Percentiles rank a stretch among this genome's conserved stretches.
Evolutionary conservation across 2,329 filamentous ascomycete genomes (phyloP).

Genomic region (Drechslera avenae): DNA sequence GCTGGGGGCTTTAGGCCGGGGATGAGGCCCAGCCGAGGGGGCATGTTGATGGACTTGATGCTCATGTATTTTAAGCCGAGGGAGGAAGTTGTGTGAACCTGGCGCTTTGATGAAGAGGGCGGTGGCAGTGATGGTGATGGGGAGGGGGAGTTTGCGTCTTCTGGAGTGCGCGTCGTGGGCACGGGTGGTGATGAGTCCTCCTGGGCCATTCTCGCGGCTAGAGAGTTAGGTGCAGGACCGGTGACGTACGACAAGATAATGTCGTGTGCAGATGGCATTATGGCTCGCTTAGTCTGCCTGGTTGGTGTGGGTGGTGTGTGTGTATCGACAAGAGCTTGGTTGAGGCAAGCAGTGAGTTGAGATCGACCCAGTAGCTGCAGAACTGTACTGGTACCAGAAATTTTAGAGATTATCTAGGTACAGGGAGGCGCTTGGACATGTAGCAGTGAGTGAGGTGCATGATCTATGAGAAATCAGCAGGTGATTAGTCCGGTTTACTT

Average conservation of each 20-base stretch:
- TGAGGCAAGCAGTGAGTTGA: no score
- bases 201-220: not conserved
- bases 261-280: not conserved
- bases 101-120: no score
- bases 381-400: no score
- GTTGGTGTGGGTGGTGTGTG: no score
- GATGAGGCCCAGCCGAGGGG: conserved; percentile 1
- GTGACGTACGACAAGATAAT: not conserved
- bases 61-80: conserved; percentile 15
- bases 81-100: not conserved
- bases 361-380: no score
- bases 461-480: no score
- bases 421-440: no score
- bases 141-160: not conserved
- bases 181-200: no score
- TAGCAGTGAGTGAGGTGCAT: no score
- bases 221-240: not conserved
- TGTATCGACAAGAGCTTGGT: no score
- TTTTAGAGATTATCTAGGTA: no score
- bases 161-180: not conserved
- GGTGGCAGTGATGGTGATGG: not conserved
- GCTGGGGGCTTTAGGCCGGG: conserved; percentile 7
- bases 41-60: conserved; percentile 23
- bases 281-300: not conserved
- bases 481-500: no score